Conservation (phyloP, 164 flowering plant species). For the Buxus sempervirens region DNA sequence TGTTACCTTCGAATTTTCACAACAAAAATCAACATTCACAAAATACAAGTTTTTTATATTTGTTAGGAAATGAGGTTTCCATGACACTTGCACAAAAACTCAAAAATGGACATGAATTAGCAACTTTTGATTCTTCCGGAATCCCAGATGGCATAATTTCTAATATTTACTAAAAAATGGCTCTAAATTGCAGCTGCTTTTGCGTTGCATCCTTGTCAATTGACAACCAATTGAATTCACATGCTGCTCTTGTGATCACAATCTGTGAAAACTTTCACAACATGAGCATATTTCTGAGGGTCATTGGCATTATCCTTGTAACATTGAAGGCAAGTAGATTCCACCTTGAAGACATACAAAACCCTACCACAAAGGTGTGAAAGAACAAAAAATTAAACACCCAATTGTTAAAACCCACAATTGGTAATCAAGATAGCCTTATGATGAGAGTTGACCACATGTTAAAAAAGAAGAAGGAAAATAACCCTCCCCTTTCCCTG, state of each 20-base stretch:
- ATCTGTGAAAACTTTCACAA: conserved; percentile 51
- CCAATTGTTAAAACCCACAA: too few species aligned
- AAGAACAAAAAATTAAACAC: too few species aligned
- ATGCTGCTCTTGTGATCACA: conserved; percentile 68
- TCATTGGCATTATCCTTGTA: conserved; percentile 64
- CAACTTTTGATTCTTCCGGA: background rate
- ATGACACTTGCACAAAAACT: background rate
- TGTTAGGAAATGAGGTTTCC: background rate
- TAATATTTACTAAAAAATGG: background rate
- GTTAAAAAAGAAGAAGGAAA: too few species aligned
- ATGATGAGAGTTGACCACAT: too few species aligned
- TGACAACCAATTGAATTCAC: background rate
- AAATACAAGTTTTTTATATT: too few species aligned
- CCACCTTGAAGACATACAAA: too few species aligned
- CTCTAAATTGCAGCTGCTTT: background rate
- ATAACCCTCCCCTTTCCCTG: too few species aligned
- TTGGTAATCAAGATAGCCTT: too few species aligned
- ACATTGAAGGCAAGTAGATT: conserved; percentile 64
- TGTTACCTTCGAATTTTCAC: too few species aligned
- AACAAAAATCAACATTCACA: too few species aligned
- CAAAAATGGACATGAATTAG: background rate
- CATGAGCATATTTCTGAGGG: conserved; percentile 61
- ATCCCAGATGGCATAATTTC: background rate
- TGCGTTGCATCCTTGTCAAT: background rate
- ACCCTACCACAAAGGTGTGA: too few species aligned